phyloP scores from a whole-genome alignment of 495 filamentous ascomycete genomes.

The Penicillium waksmanii region DNA sequence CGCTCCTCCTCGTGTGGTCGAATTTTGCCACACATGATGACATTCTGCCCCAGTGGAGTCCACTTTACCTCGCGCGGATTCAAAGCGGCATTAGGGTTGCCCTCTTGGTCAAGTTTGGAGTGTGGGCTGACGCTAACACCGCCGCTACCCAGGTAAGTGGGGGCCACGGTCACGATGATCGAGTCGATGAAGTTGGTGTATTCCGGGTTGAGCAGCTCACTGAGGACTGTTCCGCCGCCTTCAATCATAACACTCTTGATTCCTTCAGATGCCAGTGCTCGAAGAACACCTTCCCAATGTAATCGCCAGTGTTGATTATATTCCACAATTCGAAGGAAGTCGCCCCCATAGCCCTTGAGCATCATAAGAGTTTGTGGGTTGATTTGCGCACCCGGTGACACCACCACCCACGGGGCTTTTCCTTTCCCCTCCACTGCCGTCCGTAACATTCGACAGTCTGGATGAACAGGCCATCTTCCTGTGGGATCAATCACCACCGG shows the following conservation, averaged over 20 bases:
- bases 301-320: slow-evolving; percentile 55
- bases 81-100: slow-evolving; percentile 56
- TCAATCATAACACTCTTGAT: slow-evolving; percentile 86
- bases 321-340: slow-evolving; percentile 51
- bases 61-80: slow-evolving; percentile 71
- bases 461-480: slow-evolving; percentile 65
- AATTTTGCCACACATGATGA: slow-evolving; percentile 74
- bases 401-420: slow-evolving; percentile 71
- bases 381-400: slow-evolving; percentile 53
- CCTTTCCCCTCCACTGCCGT: slow-evolving; percentile 69
- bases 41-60: slow-evolving; percentile 73
- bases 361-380: slow-evolving; percentile 48
- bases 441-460: slow-evolving; percentile 62
- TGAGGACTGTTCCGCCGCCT: slow-evolving; percentile 78
- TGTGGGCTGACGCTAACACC: slow-evolving; percentile 73
- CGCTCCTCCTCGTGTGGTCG: slow-evolving; percentile 18
- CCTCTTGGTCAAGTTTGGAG: slow-evolving; percentile 50
- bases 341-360: slow-evolving; percentile 54
- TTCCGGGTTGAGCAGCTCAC: slow-evolving; percentile 65
- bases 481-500: slow-evolving; percentile 80
- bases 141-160: slow-evolving; percentile 78
- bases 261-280: slow-evolving; percentile 58
- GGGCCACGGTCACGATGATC: slow-evolving; percentile 83
- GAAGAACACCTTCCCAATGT: slow-evolving; percentile 66
- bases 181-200: slow-evolving; percentile 68